phyloP scores from a whole-genome alignment of 345 rosid species.

The Linum tenue region DNA sequence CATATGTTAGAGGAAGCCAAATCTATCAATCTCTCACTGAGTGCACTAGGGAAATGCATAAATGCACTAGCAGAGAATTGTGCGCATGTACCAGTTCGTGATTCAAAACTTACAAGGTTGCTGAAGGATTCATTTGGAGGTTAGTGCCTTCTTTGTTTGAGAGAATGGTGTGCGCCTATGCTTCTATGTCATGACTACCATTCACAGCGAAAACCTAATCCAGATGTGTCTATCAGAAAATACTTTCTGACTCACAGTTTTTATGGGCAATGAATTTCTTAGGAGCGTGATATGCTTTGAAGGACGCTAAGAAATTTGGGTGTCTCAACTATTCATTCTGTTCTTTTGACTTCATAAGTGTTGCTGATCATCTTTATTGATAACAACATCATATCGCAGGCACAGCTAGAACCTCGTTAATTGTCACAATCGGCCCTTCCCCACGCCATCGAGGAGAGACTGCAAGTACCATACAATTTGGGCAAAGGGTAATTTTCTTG shows the following conservation, averaged over 20 bases:
- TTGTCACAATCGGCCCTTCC: conserved; percentile 29
- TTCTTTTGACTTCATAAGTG: neutral
- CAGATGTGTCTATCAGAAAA: neutral
- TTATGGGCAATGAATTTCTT: neutral
- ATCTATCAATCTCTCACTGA: conserved; percentile 26
- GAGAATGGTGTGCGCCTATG: neutral
- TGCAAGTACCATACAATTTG: conserved; percentile 29
- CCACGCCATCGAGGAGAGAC: conserved; percentile 32
- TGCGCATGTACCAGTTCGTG: conserved; percentile 29
- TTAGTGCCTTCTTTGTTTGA: conserved; percentile 19
- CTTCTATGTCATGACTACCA: conserved; percentile 11
- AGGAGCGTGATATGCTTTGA: too few relatives aligned
- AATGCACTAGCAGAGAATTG: conserved; percentile 31
- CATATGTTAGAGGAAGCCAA: conserved; percentile 31
- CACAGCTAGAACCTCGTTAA: conserved; percentile 26
- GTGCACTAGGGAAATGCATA: conserved; percentile 31
- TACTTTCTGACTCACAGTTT: conserved; percentile 2
- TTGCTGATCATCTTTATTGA: neutral
- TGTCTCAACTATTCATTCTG: neutral
- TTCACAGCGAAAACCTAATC: neutral
- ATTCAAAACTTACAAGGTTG: conserved; percentile 28
- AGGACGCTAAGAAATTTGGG: too few relatives aligned
- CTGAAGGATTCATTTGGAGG: conserved; percentile 34
- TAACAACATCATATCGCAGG: conserved; percentile 20
- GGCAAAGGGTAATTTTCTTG: conserved; percentile 22